phyloP scores from a whole-genome alignment of 2,329 filamentous ascomycete genomes.

The Grosmannia penicillata region DNA sequence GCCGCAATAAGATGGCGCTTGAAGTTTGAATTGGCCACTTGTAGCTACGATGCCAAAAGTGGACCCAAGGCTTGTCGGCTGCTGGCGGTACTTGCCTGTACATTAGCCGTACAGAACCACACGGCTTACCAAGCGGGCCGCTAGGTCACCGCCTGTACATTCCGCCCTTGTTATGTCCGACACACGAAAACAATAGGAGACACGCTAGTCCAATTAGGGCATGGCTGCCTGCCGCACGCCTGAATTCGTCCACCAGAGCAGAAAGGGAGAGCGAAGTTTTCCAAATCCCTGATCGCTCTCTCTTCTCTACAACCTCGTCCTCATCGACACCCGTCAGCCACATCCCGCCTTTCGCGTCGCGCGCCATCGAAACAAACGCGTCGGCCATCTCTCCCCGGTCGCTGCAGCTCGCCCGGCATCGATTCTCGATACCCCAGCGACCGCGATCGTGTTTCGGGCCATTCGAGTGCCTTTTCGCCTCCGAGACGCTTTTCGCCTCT shows the following conservation, averaged over 20 bases:
- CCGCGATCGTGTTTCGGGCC: neutral
- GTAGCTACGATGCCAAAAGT: no score
- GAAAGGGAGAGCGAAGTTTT: slow-evolving; percentile 24
- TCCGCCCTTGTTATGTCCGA: no score
- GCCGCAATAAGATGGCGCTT: no score
- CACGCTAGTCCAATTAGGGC: slow-evolving; percentile 14
- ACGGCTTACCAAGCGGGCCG: no score
- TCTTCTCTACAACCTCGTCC: slow-evolving; percentile 3
- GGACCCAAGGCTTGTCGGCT: no score
- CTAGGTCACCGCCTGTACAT: no score
- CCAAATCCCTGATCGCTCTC: slow-evolving; percentile 17
- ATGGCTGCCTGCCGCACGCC: slow-evolving; percentile 17
- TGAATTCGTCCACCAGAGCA: neutral
- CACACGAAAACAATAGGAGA: slow-evolving; percentile 10
- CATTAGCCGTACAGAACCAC: no score
- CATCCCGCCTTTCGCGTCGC: slow-evolving; percentile 2
- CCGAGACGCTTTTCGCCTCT: neutral
- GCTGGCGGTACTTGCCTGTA: no score
- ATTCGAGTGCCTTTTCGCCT: neutral
- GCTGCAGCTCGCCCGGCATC: neutral
- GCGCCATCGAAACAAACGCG: slow-evolving; percentile 37
- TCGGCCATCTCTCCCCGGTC: slow-evolving; percentile 26
- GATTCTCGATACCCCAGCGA: slow-evolving; percentile 1
- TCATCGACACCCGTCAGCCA: slow-evolving; percentile 22
- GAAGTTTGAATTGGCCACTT: no score